phyloP scores from a whole-genome alignment of 1,139 yeast genomes.

The Hanseniaspora uvarum region DNA sequence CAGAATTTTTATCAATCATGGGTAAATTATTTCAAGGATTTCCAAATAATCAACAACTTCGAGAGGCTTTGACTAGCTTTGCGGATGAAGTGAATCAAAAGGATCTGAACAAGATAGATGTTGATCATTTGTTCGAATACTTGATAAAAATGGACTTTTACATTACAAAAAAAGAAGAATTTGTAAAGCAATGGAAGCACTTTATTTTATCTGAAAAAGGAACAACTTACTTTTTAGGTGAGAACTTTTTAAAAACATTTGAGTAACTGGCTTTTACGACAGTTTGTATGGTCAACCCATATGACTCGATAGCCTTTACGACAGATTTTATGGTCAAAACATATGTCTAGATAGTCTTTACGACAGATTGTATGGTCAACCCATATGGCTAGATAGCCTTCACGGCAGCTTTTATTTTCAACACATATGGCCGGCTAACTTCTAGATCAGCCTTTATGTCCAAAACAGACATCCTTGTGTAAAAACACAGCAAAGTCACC shows the following conservation, averaged over 20 bases:
- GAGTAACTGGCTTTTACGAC: conserved; percentile 24
- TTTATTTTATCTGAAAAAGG: conserved; percentile 48
- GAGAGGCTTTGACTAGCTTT: conserved; percentile 55
- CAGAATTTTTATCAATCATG: conserved; percentile 61
- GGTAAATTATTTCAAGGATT: conserved; percentile 48
- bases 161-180: conserved; percentile 38
- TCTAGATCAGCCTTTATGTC: not conserved
- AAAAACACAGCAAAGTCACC: not conserved
- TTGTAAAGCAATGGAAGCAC: conserved; percentile 29
- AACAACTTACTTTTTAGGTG: conserved; percentile 42
- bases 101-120: conserved; percentile 34
- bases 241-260: conserved; percentile 49
- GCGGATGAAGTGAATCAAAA: conserved; percentile 26
- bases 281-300: no score
- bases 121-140: conserved; percentile 42
- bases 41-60: conserved; percentile 51
- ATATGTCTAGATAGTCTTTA: no score
- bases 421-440: no score
- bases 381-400: no score
- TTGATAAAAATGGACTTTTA: conserved; percentile 45
- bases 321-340: no score
- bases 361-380: no score
- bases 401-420: no score
- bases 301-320: no score
- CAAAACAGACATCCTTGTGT: not conserved